Conservation (phyloP, 106 monocot genomes). For the Acorus gramineus region DNA sequence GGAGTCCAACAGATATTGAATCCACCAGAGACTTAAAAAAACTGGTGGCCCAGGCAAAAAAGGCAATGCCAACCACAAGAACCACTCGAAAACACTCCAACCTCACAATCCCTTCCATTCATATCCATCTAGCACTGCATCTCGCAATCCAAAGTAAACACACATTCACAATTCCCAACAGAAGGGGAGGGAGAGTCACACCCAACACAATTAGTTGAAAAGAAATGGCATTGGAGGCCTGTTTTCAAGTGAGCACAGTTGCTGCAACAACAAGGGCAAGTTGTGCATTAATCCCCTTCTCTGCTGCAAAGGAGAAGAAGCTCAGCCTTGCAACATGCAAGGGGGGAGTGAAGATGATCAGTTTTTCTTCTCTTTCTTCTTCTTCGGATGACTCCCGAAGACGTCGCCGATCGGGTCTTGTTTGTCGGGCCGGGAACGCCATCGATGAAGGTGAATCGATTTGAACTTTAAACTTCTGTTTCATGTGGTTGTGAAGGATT, state of each 20-base stretch:
- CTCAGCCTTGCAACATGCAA: conserved; percentile 11
- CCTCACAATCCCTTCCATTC: too few relatives aligned
- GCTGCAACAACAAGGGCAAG: conserved; percentile 12
- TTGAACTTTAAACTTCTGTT: too few relatives aligned
- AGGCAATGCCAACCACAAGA: too few relatives aligned
- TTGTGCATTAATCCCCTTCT: conserved; percentile 2
- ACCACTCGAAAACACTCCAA: too few relatives aligned
- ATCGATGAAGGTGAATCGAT: conserved; percentile 33
- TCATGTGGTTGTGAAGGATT: too few relatives aligned
- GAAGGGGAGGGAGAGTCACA: too few relatives aligned
- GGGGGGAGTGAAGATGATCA: not conserved
- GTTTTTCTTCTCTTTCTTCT: not conserved
- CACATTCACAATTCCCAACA: too few relatives aligned
- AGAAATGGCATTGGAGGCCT: conserved; percentile 52
- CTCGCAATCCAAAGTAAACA: too few relatives aligned
- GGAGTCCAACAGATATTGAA: too few relatives aligned
- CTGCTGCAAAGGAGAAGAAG: conserved; percentile 11
- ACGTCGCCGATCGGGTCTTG: not conserved
- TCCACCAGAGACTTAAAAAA: too few relatives aligned
- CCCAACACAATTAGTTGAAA: not conserved
- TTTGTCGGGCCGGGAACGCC: conserved; percentile 38
- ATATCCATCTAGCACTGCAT: too few relatives aligned
- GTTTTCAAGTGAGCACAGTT: conserved; percentile 35
- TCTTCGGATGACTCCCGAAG: not conserved
- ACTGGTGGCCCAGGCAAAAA: too few relatives aligned